Evolutionary conservation across 1,139 yeast genomes (phyloP).

Genomic region (Suhomyces wounanorum): DNA sequence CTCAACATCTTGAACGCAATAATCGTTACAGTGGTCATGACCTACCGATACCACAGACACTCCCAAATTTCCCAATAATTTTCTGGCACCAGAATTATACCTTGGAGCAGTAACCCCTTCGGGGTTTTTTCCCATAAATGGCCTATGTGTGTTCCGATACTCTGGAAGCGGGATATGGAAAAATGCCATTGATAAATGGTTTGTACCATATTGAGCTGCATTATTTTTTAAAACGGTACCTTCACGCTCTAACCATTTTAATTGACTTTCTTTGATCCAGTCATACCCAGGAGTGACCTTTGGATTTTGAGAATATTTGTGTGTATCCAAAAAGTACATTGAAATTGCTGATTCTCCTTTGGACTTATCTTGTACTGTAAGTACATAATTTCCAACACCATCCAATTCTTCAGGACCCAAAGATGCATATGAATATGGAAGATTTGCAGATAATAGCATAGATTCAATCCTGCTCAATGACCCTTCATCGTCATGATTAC

Average conservation of each 20-base stretch:
- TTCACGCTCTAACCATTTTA: slow-evolving; percentile 56
- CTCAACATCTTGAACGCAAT: slow-evolving; percentile 58
- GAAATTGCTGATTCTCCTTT: slow-evolving; percentile 50
- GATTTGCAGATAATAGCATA: slow-evolving; percentile 52
- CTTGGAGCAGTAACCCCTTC: slow-evolving; percentile 83
- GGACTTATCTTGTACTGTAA: slow-evolving; percentile 48
- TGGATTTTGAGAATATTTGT: slow-evolving; percentile 65
- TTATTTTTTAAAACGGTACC: slow-evolving; percentile 32
- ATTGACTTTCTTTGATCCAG: slow-evolving; percentile 76
- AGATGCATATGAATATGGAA: slow-evolving; percentile 69
- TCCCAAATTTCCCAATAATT: slow-evolving; percentile 58
- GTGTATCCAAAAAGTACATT: slow-evolving; percentile 81
- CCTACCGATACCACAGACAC: slow-evolving; percentile 80
- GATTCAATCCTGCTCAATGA: slow-evolving; percentile 59
- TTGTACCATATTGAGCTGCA: slow-evolving; percentile 36
- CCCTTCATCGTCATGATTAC: slow-evolving; percentile 86
- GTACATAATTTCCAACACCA: slow-evolving; percentile 79
- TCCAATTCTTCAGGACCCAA: slow-evolving; percentile 65
- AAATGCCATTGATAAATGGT: slow-evolving; percentile 78
- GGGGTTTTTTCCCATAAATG: slow-evolving; percentile 56
- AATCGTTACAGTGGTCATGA: slow-evolving; percentile 94
- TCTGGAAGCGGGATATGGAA: slow-evolving; percentile 94
- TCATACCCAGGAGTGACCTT: slow-evolving; percentile 79
- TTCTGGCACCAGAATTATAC: slow-evolving; percentile 65
- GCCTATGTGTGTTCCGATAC: slow-evolving; percentile 51